Percentiles rank a stretch among this genome's conserved stretches.
Evolutionary conservation across 176 grass and related monocot species (phyloP).

Genomic region (Bromus sterilis): DNA sequence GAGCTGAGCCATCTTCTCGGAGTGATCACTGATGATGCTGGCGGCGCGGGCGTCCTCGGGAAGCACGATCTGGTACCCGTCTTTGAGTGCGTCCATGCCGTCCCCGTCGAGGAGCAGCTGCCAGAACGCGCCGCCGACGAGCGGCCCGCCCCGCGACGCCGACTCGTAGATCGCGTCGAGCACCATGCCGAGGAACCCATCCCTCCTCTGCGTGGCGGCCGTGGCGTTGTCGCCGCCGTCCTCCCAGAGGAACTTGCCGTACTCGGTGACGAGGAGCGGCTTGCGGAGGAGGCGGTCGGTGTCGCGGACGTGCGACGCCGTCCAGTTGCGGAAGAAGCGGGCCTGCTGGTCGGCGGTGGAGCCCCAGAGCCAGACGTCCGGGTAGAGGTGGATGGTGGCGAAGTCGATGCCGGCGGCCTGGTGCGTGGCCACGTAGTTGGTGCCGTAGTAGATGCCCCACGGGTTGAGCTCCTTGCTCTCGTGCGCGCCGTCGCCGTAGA

Average conservation of each 20-base stretch:
- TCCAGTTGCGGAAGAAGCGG: conserved; percentile 33
- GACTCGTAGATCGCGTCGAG: conserved; percentile 30
- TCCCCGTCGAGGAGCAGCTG: conserved; percentile 22
- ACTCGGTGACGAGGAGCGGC: conserved; percentile 51
- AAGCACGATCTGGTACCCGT: conserved; percentile 49
- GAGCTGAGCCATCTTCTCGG: conserved; percentile 24
- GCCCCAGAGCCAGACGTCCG: conserved; percentile 71
- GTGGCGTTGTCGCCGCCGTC: not conserved
- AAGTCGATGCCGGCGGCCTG: conserved; percentile 51
- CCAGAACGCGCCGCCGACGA: conserved; percentile 57
- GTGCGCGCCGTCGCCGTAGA: conserved; percentile 60
- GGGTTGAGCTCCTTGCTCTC: conserved; percentile 58
- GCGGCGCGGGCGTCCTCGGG: conserved; percentile 12
- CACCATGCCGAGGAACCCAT: not conserved
- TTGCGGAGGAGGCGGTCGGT: not conserved
- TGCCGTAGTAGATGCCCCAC: conserved; percentile 55
- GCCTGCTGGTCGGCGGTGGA: not conserved
- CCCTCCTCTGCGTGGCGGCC: conserved; percentile 1
- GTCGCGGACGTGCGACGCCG: not conserved
- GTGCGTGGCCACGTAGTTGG: conserved; percentile 56
- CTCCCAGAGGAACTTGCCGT: conserved; percentile 45
- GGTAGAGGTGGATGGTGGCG: conserved; percentile 89
- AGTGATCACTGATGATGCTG: conserved; percentile 25
- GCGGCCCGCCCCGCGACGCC: not conserved
- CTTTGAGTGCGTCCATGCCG: conserved; percentile 42